Percentiles rank a stretch among this genome's conserved stretches.
phyloP scores from a whole-genome alignment of 2,329 filamentous ascomycete species.

The Chalaropsis ovoidea region DNA sequence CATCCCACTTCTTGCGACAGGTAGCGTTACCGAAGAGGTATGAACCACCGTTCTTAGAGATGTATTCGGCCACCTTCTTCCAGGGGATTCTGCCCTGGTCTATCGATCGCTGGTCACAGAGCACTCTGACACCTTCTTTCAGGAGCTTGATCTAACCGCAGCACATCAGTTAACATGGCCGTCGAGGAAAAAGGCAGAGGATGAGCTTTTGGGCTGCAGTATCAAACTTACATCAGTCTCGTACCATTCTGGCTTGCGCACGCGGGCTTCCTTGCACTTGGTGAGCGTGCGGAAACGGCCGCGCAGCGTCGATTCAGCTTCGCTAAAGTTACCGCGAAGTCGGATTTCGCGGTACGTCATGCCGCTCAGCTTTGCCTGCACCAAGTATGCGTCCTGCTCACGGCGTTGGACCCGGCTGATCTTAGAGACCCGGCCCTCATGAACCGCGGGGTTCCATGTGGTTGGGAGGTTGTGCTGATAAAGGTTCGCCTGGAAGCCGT shows the following conservation, averaged over 20 bases:
- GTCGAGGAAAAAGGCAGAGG: conserved; percentile 11
- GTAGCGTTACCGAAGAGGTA: conserved; percentile 52
- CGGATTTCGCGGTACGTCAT: conserved; percentile 58
- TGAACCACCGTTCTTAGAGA: conserved; percentile 42
- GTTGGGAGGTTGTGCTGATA: background rate
- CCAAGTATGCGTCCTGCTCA: conserved; percentile 41
- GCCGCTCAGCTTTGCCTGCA: conserved; percentile 45
- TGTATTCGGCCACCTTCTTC: conserved; percentile 48
- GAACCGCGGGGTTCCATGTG: conserved; percentile 9
- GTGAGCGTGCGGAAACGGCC: conserved; percentile 57
- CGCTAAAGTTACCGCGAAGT: conserved; percentile 43
- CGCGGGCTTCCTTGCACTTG: conserved; percentile 50
- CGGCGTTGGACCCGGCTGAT: conserved; percentile 16
- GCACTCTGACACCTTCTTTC: conserved; percentile 36
- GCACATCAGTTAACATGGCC: background rate
- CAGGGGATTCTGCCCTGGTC: conserved; percentile 40
- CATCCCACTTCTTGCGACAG: conserved; percentile 49
- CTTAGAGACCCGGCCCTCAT: conserved; percentile 19
- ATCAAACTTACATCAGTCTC: conserved; percentile 49
- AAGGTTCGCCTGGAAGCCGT: background rate
- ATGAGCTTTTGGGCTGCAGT: background rate
- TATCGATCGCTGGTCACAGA: conserved; percentile 30
- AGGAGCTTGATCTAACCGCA: conserved; percentile 38
- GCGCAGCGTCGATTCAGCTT: conserved; percentile 62
- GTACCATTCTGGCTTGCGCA: conserved; percentile 57